phyloP scores from a whole-genome alignment of 2,329 filamentous ascomycete species.

The Microdochium bolleyi region DNA sequence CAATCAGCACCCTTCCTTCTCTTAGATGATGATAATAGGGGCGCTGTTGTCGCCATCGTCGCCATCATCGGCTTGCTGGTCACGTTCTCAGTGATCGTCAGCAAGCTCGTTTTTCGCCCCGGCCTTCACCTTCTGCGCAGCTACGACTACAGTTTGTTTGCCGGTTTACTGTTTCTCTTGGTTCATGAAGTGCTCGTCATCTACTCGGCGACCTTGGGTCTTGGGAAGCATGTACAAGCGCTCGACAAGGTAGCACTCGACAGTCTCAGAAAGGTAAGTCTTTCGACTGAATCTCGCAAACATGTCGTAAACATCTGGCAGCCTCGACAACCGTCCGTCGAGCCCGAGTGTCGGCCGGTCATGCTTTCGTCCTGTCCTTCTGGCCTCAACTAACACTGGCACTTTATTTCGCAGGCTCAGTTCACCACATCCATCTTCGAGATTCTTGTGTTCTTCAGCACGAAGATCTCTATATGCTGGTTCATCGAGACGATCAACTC shows the following conservation, averaged over 20 bases:
- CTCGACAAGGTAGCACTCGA: no score
- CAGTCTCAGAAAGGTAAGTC: no score
- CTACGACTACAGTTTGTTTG: neutral
- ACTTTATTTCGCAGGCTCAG: neutral
- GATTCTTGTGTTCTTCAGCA: neutral
- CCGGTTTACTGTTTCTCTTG: neutral
- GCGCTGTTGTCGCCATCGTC: neutral
- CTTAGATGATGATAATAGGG: neutral
- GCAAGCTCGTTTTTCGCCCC: neutral
- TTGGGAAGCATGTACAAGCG: neutral
- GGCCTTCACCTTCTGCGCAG: neutral
- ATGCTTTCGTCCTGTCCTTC: no score
- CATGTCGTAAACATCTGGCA: no score
- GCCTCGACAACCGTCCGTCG: no score
- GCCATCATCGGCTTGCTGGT: neutral
- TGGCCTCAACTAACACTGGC: neutral
- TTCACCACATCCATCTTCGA: neutral
- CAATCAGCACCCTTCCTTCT: neutral
- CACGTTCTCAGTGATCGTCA: neutral
- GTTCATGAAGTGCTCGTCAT: neutral
- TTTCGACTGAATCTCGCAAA: no score
- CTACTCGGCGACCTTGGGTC: neutral
- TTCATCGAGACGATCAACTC: neutral
- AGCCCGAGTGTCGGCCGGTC: no score
- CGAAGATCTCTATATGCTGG: neutral